These are phyloP conservation scores for Pulveroboletus sp. DNA, from an alignment of 768 basidiomycete species.

Conservation along the genomic window DNA sequence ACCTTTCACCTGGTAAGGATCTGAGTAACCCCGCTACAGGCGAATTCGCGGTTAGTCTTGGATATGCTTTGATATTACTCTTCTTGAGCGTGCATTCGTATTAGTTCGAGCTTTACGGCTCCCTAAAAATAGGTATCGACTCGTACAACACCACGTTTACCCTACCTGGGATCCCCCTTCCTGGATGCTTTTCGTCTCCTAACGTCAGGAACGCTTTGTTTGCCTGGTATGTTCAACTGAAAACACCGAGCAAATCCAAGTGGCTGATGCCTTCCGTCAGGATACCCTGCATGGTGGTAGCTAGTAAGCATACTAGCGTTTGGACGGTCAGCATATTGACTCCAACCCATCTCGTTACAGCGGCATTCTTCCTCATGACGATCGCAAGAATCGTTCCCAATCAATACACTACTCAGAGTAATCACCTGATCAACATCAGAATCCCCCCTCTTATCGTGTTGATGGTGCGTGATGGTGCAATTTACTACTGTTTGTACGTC, in stretches of 20 bases:
- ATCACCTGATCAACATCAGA: background rate
- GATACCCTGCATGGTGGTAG: conserved; percentile 5
- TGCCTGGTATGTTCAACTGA: background rate
- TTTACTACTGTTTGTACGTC: conserved; percentile 1
- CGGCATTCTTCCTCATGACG: conserved; percentile 3
- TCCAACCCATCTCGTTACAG: background rate
- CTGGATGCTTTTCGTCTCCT: background rate
- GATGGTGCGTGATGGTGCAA: conserved; percentile 5
- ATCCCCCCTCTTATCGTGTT: conserved; percentile 1
- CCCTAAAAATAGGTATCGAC: background rate
- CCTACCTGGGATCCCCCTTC: background rate
- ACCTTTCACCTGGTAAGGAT: background rate
- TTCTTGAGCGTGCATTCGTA: background rate
- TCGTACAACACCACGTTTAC: background rate
- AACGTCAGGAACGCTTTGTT: background rate
- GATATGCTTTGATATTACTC: background rate
- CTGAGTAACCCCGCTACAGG: background rate
- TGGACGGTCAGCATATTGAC: background rate
- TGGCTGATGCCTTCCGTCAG: background rate
- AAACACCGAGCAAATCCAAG: background rate
- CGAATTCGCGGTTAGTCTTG: background rate
- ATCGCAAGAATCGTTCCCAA: background rate
- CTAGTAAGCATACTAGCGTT: background rate
- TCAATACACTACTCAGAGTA: background rate
- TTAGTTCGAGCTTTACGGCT: conserved; percentile 4